phyloP scores from a whole-genome alignment of 257 asterid species.

The Solanum sitiens region DNA sequence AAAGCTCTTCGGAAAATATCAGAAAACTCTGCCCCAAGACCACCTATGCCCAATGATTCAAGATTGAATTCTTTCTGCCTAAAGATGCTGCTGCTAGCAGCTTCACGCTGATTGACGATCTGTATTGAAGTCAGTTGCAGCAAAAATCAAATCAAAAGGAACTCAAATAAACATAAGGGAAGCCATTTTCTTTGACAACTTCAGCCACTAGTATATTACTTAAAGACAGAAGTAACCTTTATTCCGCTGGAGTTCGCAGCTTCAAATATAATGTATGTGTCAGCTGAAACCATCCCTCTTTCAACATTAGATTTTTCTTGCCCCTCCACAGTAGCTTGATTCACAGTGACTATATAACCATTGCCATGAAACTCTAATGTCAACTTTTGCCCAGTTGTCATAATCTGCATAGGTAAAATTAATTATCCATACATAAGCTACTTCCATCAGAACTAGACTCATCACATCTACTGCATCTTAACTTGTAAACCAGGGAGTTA shows the following conservation, averaged over 20 bases:
- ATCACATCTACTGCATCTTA: neutral
- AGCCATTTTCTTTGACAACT: neutral
- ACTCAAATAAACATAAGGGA: slow-evolving; percentile 1
- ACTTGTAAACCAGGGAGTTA: neutral
- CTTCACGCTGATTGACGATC: slow-evolving; percentile 96
- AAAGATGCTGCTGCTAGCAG: slow-evolving; percentile 91
- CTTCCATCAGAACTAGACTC: neutral
- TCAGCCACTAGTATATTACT: neutral
- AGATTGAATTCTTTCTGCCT: slow-evolving; percentile 91
- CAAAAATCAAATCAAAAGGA: neutral
- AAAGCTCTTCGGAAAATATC: slow-evolving; percentile 99
- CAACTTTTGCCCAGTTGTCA: slow-evolving; percentile 84
- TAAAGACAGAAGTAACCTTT: slow-evolving; percentile 38
- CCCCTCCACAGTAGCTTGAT: slow-evolving; percentile 72
- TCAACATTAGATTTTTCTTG: slow-evolving; percentile 52
- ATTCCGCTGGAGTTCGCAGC: slow-evolving; percentile 79
- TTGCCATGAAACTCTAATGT: slow-evolving; percentile 87
- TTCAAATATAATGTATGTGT: slow-evolving; percentile 81
- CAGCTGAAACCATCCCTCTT: slow-evolving; percentile 80
- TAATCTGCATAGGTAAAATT: slow-evolving; percentile 37
- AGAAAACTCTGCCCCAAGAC: slow-evolving; percentile 91
- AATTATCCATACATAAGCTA: neutral
- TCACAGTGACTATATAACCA: slow-evolving; percentile 72
- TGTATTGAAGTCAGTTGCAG: slow-evolving; percentile 25
- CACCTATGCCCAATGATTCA: slow-evolving; percentile 88